Base-by-base conservation (phyloP, 306 rosid genomes). In the Cucurbita argyrosperma region DNA sequence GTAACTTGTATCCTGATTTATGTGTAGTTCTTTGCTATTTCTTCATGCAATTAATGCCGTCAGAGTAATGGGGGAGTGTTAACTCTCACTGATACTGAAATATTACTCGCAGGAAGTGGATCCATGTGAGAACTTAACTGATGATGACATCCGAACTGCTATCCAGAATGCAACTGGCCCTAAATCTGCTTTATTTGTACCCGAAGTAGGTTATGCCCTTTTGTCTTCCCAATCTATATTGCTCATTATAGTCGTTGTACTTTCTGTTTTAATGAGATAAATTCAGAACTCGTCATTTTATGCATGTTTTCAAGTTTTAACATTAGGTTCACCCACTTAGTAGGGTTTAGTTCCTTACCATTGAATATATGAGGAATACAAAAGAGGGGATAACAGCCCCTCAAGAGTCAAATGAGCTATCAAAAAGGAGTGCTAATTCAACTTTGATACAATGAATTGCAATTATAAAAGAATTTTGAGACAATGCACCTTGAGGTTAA, bases 101-200 rank as follows among this genome's bases (percentile, higher is more conserved):
- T 75, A 18, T 58, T 81, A 8, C 53, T 84, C 19, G 86, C 80
- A 95, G 99, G 99, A 91, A 84, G 99, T 95, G 77, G 99, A 95
- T 89, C 99, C 99, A n/a, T 95, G 99, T 64, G 96, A 91, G 87
- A 96, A 86, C 77, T 87, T 95, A 82, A 91, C 97, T 82, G 99
- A 95, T 84, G 97, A 91, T 60, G 99, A 91, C 84, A 89, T 95
- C 76, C 95, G 96, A 37, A 95, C 99, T 64, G 96, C 99, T 62
- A 95, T 95, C 80, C 99, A 91, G 84, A 95, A 95, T 83, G 97
- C 99, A 62, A 95, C 96, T 38, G 99, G 99, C 77, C 92, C 99
- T 49, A 91, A 76, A 82, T 89, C 96, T 70, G 99, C 99, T 72
- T 80, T 95, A 53, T 95, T 95, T 82, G 97, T 91, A 40, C 99